A percentile compares a stretch with the other conserved stretches of the same genome.
phyloP scores from a whole-genome alignment of 441 rosid genomes.

The Manihot esculenta region DNA sequence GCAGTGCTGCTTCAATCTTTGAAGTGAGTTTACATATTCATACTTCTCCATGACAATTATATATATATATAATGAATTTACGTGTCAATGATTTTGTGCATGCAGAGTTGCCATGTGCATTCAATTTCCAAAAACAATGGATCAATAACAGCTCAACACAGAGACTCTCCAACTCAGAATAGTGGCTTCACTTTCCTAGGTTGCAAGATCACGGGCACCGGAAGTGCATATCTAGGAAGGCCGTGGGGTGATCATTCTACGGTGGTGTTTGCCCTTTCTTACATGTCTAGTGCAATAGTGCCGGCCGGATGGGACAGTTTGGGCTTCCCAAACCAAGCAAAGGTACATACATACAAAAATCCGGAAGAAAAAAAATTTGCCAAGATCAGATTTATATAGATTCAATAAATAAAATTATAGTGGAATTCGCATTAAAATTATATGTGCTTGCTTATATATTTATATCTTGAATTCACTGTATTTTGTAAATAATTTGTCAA shows the following conservation, averaged over 20 bases:
- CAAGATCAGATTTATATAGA: no score
- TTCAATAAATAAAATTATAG: no score
- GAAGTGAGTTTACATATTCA: conserved; percentile 35
- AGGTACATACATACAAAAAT: conserved; percentile 31
- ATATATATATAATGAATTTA: no score
- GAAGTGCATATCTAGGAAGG: conserved; percentile 59
- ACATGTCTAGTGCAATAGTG: conserved; percentile 42
- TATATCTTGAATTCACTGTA: no score
- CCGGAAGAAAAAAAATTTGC: no score
- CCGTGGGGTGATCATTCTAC: conserved; percentile 77
- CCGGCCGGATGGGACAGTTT: conserved; percentile 72
- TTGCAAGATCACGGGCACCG: conserved; percentile 49
- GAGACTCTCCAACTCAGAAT: conserved; percentile 42
- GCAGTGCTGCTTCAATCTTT: conserved; percentile 62
- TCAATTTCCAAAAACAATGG: conserved; percentile 43
- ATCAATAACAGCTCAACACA: conserved; percentile 67
- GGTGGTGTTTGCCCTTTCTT: conserved; percentile 56
- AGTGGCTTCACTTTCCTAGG: conserved; percentile 65
- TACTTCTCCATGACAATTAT: no score
- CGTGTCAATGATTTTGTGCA: not conserved
- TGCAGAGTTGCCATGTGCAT: conserved; percentile 56
- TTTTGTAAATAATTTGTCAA: no score
- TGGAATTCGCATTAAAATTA: no score
- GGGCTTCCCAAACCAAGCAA: conserved; percentile 38
- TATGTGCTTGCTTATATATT: no score